Evolutionary conservation across 2,329 filamentous ascomycete genomes (phyloP).

Genomic region (Penicillium sp.): DNA sequence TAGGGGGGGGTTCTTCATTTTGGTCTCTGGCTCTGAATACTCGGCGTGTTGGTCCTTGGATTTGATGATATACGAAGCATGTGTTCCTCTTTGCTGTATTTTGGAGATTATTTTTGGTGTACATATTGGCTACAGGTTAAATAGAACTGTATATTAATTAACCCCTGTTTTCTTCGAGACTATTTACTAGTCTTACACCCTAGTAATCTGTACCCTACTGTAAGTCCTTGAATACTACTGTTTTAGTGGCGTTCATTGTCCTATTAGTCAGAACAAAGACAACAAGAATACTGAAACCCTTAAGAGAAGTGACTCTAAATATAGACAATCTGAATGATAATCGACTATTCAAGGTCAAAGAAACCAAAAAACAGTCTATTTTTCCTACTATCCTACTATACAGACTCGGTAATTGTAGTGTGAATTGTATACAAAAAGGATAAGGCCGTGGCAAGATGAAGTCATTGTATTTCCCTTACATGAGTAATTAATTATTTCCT

Average conservation of each 20-base stretch:
- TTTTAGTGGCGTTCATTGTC: background rate
- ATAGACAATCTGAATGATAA: background rate
- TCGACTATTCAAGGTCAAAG: background rate
- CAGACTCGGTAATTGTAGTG: background rate
- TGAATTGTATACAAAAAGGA: background rate
- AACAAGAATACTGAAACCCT: background rate
- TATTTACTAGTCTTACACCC: background rate
- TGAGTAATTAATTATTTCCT: constrained; percentile 1
- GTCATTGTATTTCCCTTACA: constrained; percentile 9
- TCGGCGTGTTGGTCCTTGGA: constrained; percentile 3
- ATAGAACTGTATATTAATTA: constrained; percentile 13
- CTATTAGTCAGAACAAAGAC: background rate
- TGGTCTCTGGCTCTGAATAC: constrained; percentile 1
- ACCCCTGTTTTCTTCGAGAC: background rate
- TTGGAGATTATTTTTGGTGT: background rate
- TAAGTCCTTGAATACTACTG: background rate
- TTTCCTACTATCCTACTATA: too few relatives aligned
- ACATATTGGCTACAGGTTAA: background rate
- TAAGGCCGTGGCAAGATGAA: background rate
- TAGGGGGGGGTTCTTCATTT: background rate
- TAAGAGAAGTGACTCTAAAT: background rate
- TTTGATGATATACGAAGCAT: constrained; percentile 14
- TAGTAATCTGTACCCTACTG: background rate
- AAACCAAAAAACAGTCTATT: background rate
- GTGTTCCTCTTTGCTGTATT: background rate